Evolutionary conservation across 192 early-diverging fungal genomes (phyloP).

Genomic region (Rhizophlyctis rosea): DNA sequence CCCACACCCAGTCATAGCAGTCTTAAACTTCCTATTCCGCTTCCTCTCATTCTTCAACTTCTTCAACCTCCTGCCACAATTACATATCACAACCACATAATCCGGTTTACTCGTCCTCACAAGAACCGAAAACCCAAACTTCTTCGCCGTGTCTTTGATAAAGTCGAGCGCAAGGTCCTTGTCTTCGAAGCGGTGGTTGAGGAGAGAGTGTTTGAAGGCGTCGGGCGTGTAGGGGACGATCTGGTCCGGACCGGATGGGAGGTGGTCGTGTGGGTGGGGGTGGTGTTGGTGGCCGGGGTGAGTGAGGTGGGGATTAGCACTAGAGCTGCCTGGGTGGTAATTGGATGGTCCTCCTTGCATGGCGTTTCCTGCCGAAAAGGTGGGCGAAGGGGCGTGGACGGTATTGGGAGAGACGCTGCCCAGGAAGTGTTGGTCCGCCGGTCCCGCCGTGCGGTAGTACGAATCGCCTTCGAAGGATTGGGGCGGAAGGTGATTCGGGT

Average conservation of each 20-base stretch:
- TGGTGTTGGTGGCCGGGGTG: conserved; percentile 1
- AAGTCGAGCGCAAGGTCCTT: conserved; percentile 30
- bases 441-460: too few relatives aligned
- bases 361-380: too few relatives aligned
- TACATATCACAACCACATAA: conserved; percentile 36
- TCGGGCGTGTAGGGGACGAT: conserved; percentile 16
- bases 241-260: conserved; percentile 11
- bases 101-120: conserved; percentile 32
- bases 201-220: conserved; percentile 11
- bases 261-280: background rate
- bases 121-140: conserved; percentile 29
- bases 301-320: conserved; percentile 1
- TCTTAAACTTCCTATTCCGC: conserved; percentile 30
- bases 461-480: too few relatives aligned
- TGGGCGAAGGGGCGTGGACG: too few relatives aligned
- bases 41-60: conserved; percentile 31
- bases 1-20: conserved; percentile 33
- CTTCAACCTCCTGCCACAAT: conserved; percentile 30
- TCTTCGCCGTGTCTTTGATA: conserved; percentile 14
- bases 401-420: too few relatives aligned
- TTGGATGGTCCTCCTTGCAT: too few relatives aligned
- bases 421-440: too few relatives aligned
- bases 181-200: conserved; percentile 10
- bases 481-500: too few relatives aligned
- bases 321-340: too few relatives aligned